These are phyloP conservation scores for Cairneyella variabilis DNA, from an alignment of 495 filamentous ascomycete species.

Conservation along the genomic window DNA sequence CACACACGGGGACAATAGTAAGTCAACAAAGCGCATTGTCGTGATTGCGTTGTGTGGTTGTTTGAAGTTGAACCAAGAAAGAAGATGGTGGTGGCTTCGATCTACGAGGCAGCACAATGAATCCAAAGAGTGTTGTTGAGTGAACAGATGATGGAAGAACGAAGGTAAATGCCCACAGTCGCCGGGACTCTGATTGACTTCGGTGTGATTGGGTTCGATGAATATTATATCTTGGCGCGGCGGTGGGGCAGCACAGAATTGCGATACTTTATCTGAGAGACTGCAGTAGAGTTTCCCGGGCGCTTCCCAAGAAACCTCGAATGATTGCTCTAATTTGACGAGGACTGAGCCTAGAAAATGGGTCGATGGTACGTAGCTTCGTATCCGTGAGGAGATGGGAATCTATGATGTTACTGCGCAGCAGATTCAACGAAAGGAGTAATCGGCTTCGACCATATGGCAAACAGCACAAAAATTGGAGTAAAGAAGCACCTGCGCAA, in stretches of 20 bases:
- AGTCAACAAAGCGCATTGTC: slow-evolving; percentile 15
- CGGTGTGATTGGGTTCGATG: neutral
- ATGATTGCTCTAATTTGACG: too few species aligned
- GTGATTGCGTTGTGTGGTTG: slow-evolving; percentile 7
- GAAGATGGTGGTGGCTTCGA: neutral
- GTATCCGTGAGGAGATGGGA: neutral
- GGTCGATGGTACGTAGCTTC: neutral
- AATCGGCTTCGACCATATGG: neutral
- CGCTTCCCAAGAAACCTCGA: too few species aligned
- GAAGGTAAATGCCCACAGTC: too few species aligned
- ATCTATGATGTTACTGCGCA: neutral
- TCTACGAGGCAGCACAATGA: neutral
- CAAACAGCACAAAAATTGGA: too few species aligned
- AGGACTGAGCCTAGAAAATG: neutral
- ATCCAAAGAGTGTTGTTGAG: neutral
- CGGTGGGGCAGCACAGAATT: neutral
- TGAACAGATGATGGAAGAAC: too few species aligned
- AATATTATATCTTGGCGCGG: neutral
- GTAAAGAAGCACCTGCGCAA: too few species aligned
- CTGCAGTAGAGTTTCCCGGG: neutral
- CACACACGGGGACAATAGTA: neutral
- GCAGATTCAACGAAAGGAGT: neutral
- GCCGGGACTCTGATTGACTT: too few species aligned
- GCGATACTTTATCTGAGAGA: neutral
- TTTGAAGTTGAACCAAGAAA: neutral